phyloP scores from a whole-genome alignment of 495 filamentous ascomycete genomes.

The Staphylotrichum tortipilum region DNA sequence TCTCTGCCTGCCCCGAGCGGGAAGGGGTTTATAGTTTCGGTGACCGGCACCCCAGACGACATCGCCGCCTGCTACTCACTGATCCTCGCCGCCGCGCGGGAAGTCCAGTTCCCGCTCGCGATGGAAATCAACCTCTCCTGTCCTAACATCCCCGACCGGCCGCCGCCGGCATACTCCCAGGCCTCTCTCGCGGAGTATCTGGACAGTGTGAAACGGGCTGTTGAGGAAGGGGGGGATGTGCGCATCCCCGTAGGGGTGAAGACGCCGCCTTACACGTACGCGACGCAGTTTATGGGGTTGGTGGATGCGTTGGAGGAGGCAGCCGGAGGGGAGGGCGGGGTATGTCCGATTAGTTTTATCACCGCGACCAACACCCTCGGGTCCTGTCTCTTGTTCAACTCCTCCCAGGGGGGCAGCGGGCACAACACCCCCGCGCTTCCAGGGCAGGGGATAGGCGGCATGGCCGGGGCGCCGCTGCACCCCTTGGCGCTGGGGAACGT shows the following conservation, averaged over 20 bases:
- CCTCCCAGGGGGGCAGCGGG: background rate
- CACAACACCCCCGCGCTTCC: slow-evolving; percentile 23
- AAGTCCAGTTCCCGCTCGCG: slow-evolving; percentile 32
- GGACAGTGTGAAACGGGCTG: no score
- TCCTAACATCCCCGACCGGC: slow-evolving; percentile 58
- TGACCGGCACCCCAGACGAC: slow-evolving; percentile 51
- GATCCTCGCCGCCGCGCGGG: slow-evolving; percentile 14
- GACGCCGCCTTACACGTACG: slow-evolving; percentile 62
- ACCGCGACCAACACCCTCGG: slow-evolving; percentile 68
- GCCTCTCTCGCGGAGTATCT: slow-evolving; percentile 42
- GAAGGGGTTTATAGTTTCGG: slow-evolving; percentile 60
- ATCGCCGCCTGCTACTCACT: slow-evolving; percentile 37
- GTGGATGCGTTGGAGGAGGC: slow-evolving; percentile 29
- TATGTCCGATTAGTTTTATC: slow-evolving; percentile 48
- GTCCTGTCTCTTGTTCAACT: slow-evolving; percentile 37
- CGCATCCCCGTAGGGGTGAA: slow-evolving; percentile 52
- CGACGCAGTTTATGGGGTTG: slow-evolving; percentile 48
- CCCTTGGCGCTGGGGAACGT: slow-evolving; percentile 70
- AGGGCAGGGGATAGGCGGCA: slow-evolving; percentile 51
- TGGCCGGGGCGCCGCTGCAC: slow-evolving; percentile 60
- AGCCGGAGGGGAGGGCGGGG: background rate
- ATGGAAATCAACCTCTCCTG: slow-evolving; percentile 69
- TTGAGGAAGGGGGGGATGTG: no score
- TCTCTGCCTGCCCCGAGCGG: slow-evolving; percentile 10
- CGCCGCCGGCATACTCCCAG: slow-evolving; percentile 57